Evolutionary conservation across 768 basidiomycete genomes (phyloP).

Genomic region (Hericium coralloides): DNA sequence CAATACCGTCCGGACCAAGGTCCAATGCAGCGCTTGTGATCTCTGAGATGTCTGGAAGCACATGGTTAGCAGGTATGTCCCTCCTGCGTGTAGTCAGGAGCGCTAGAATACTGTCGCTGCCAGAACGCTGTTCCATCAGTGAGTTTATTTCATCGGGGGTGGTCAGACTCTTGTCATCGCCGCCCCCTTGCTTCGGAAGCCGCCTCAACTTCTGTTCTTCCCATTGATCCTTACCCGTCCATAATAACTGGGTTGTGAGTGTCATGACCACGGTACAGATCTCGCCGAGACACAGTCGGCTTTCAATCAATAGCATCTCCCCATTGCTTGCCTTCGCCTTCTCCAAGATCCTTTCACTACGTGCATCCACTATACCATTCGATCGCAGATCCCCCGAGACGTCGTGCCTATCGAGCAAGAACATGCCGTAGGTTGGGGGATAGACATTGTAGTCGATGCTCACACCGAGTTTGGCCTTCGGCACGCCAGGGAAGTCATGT

Average conservation of each 20-base stretch:
- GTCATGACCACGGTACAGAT: conserved; percentile 23
- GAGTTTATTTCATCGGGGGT: too few relatives aligned
- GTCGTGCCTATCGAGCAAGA: conserved; percentile 16
- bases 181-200: too few relatives aligned
- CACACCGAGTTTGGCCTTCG: conserved; percentile 20
- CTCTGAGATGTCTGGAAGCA: too few relatives aligned
- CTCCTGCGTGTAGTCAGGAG: too few relatives aligned
- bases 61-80: too few relatives aligned
- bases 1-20: too few relatives aligned
- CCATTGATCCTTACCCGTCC: conserved; percentile 6
- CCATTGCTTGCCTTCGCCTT: conserved; percentile 24
- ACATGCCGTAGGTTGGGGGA: conserved; percentile 21
- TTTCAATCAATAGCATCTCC: conserved; percentile 25
- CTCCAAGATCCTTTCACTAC: conserved; percentile 30
- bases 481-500: conserved; percentile 18
- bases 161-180: too few relatives aligned
- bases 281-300: conserved; percentile 24
- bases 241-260: conserved; percentile 24
- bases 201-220: too few relatives aligned
- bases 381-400: background rate
- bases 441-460: conserved; percentile 26
- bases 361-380: conserved; percentile 22
- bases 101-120: too few relatives aligned
- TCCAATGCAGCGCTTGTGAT: too few relatives aligned
- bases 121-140: too few relatives aligned